Conservation (phyloP, 1,284 basidiomycete species). For the Ustilago crameri region DNA sequence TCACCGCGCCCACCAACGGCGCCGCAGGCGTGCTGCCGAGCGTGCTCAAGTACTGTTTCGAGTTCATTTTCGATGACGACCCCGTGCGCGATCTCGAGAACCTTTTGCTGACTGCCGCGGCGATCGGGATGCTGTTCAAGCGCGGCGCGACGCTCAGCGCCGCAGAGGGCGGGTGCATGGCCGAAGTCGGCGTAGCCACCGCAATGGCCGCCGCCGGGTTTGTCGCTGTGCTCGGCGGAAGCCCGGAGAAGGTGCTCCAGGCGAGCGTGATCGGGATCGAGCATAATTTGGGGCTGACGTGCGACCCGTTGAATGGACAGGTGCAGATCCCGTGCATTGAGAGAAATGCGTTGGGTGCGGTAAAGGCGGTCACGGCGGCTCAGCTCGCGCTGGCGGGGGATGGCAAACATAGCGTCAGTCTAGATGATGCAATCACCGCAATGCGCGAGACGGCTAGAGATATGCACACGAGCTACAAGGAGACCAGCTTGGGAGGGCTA, state of each 20-base stretch:
- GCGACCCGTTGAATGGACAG: constrained; percentile 72
- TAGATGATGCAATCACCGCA: constrained; percentile 95
- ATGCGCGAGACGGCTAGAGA: constrained; percentile 86
- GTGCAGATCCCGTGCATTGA: constrained; percentile 90
- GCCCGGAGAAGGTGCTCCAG: constrained; percentile 72
- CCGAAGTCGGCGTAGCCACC: constrained; percentile 75
- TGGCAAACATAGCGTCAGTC: constrained; percentile 84
- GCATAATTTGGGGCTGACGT: constrained; percentile 66
- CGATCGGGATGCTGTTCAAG: constrained; percentile 96
- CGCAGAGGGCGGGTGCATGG: constrained; percentile 76
- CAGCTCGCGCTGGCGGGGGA: constrained; percentile 87
- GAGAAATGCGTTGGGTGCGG: constrained; percentile 81
- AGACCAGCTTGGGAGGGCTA: constrained; percentile 56
- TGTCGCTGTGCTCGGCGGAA: constrained; percentile 76
- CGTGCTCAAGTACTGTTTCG: constrained; percentile 83
- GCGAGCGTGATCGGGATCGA: constrained; percentile 93
- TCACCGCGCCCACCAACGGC: constrained; percentile 88
- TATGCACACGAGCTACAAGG: constrained; percentile 70
- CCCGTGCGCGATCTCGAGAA: constrained; percentile 86
- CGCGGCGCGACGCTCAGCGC: constrained; percentile 95
- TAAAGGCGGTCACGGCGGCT: constrained; percentile 74
- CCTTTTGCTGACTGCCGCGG: constrained; percentile 83
- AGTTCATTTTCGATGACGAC: constrained; percentile 80
- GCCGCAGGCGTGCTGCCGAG: constrained; percentile 86
- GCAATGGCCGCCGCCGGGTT: constrained; percentile 93